Base-by-base conservation (phyloP, 2,329 filamentous ascomycete species). In the Coniochaeta sp. region DNA sequence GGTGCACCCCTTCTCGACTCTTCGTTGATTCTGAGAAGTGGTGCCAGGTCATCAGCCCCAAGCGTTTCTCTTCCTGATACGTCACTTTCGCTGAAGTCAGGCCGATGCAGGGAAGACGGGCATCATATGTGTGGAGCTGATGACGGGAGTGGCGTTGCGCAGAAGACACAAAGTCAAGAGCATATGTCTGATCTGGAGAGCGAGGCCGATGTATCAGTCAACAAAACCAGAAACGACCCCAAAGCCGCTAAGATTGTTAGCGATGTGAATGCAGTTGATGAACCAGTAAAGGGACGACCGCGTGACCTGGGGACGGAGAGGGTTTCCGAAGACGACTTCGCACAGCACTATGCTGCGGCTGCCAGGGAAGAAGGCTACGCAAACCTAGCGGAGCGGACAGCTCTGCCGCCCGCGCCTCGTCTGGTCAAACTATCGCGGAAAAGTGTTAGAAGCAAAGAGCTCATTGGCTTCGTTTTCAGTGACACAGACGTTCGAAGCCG, bases 381-480 rank as follows among this genome's bases (percentile, higher is more conserved):
- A 8, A 22, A 28, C 14, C 17, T 9, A n/a, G 17, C n/a, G 60
- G 63, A 3, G 64, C 67, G n/a, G 64, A 65, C 60, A 7, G 62
- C 63, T 22, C 52, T 16, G 28, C 28, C 52, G n/a, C 26, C 28
- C 28, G 16, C 52, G 5, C 77, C 76, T 12, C 72, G 72, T 9
- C 70, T 80, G 19, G 71, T 72, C 1, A 74, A 68, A 47, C 69
- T 81, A 61, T 67, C 71, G 26, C 73, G 74, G 24, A 79, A 74
- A 64, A 75, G 76, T 47, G 68, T 80, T 52, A 78, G 73, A 62
- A 79, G 79, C 66, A 77, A 69, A 62, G 79, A 81, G 60, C 73
- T 81, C n/a, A 71, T 81, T 58, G 78, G 79, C 3, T 76, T 75
- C 54, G 55, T 67, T 34, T 63, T 65, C 12, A 60, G 24, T 22